Base-by-base conservation (phyloP, 2,329 filamentous ascomycete species). In the Westerdykella sp. region DNA sequence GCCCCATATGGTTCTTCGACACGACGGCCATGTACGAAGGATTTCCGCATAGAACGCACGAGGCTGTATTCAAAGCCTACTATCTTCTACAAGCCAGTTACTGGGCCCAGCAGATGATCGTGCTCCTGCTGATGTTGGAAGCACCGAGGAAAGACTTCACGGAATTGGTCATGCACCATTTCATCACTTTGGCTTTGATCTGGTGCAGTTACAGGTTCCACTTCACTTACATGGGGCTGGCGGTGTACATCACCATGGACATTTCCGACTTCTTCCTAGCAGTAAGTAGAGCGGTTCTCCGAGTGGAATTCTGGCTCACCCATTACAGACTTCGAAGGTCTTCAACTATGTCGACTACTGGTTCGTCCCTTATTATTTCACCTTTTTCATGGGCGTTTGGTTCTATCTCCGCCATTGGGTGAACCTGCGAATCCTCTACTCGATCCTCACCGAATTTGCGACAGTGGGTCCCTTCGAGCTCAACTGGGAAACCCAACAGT, bases 1-100 rank as follows among this genome's bases (percentile, higher is more conserved):
- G 87, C n/a, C 84, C 89, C 6, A 81, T 96, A 34, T 96, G 89
- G 91, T 96, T 95, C 69, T 96, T 95, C 77, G 90, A 94, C 71
- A 93, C 87, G 2, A 75, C 73, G 22, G 87, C 81, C 66, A 95
- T 96, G 87, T 96, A 94, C 69, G 87, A 91, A 67, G 75, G 74
- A 14, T 95, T 88, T 67, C 90, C 90, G 5, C 90, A 96, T 69
- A 78, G 79, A 57, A 83, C 84, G 22, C 88, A 94, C 63, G 83
- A 86, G 50, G 86, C 75, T 45, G 58, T 78, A 32, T 89, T 96
- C 79, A 97, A 97, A 74, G 88, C 91, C 47, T 97, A 96, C 72
- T 97, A 97, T 67, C 76, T 97, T 50, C 85, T 96, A 58, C 83
- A 97, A 71, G 91, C 88, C 35, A 86, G 85, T 53, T 97, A 95